These are phyloP conservation scores for Colletotrichum tropicale DNA, from an alignment of 2,329 filamentous ascomycete species.

Conservation along the genomic window DNA sequence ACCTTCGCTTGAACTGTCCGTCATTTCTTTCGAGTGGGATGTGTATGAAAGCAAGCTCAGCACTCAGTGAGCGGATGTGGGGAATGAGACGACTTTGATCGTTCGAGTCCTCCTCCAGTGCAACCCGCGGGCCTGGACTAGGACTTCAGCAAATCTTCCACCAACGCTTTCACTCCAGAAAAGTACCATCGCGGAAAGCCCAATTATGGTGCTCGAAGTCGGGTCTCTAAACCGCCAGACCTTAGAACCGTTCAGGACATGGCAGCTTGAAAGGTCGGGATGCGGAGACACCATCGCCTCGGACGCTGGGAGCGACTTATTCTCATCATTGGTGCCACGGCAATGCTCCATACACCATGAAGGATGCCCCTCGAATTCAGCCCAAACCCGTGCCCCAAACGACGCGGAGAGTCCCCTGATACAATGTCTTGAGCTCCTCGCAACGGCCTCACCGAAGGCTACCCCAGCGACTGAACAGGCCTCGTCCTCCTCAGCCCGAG, in stretches of 20 bases:
- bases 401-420: background rate
- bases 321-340: background rate
- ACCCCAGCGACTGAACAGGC: background rate
- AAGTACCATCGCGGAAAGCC: background rate
- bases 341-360: background rate
- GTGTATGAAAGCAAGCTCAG: background rate
- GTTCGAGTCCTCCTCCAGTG: background rate
- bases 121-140: background rate
- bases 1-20: background rate
- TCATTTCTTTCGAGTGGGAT: background rate
- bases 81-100: background rate
- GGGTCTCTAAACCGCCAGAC: conserved; percentile 4
- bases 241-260: conserved; percentile 11
- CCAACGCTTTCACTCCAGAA: background rate
- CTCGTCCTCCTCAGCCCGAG: background rate
- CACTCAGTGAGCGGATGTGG: background rate
- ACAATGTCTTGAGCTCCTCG: background rate
- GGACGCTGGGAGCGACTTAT: background rate
- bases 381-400: background rate
- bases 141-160: background rate
- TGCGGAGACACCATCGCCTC: background rate
- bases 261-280: background rate
- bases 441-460: background rate
- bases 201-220: conserved; percentile 15
- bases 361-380: background rate